Base-by-base conservation (phyloP, 2,329 filamentous ascomycete species). In the Nannizziopsis arthrosporioides region DNA sequence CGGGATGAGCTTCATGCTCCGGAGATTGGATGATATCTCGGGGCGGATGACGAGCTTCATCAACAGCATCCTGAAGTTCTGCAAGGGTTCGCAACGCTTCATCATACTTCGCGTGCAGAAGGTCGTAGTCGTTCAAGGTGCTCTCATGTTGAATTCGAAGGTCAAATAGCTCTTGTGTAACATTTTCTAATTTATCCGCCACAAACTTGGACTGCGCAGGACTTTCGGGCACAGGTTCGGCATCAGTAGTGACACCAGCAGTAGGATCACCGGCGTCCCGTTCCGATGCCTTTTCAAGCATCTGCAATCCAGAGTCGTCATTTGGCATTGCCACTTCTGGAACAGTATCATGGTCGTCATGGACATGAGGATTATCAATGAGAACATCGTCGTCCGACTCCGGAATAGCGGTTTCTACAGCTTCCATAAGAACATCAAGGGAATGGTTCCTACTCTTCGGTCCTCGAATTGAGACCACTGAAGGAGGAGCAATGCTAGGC, bases 161-260 rank as follows among this genome's bases (percentile, higher is more conserved):
- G 57, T 92, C 86, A 49, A 94, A 78, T 1, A 98, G 80, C 67
- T 98, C 92, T 62, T 94, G 87, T 0, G 84, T 92, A 36, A 96
- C 84, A 35, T 75, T 82, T 59, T 96, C 90, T 11, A 96, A 77
- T 68, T 96, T 95, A 63, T 96, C 90, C 5, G 85, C 84, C 46
- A 95, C 85, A 58, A 88, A 88, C 54, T 82, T 84, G 39, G 80
- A 82, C 63, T 95, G 89, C 0, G 85, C 84, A 11, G 85, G 81
- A 61, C 79, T 92, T 53, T 78, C 76, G 10, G 77, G 71, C 1
- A 73, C 66, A 39, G 77, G 69, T 11, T 72, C 71, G 22, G 7
- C 22, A 14, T 57, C 50, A n/a, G 56, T 44, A 4, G 55, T 47
- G 18, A 55, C 57, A 14, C 54, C 47, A n/a, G 54, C 54, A 4